Evolutionary conservation across 2,329 filamentous ascomycete genomes (phyloP), one percentile per base, ranked within the genome.

Genomic region (Colletotrichum sidae): DNA sequence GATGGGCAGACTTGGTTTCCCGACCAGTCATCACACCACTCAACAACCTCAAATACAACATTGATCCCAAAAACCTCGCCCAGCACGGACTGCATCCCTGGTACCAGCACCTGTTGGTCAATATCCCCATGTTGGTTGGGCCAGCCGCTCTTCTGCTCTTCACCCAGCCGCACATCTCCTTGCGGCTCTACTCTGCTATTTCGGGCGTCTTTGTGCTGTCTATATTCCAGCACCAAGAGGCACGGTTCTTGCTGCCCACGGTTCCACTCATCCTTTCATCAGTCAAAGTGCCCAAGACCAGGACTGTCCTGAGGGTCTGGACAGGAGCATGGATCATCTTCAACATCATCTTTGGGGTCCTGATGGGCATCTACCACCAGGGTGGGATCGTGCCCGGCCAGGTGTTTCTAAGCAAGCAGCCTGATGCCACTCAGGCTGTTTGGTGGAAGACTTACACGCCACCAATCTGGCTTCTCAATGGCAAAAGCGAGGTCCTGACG

Each of bases 361-460:
- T 95, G 51, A 94, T 94, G 90, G 92, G 92, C n/a, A 80, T 88
- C 4, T 95, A 93, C 73, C 92, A 95, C 75, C 92, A 95, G 78
- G 92, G 90, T 35, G 92, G 92, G 47, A 87, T 94, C 34, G 84
- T 95, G 1, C 90, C 92, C 0, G 88, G 88, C 7, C 92, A 95
- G 72, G 87, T 91, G 1, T 92, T 92, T 73, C 83, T 95, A 72
- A 91, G 88, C 72, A 86, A 86, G 59, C 89, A 92, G 69, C 83
- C 87, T 5, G 89, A 91, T 68, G 88, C 91, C 8, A 89, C 88
- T 2, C 84, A 90, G 39, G 90, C 90, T 4, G 83, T 92, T 55
- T 95, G 92, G 92, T 95, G 92, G 92, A 94, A 94, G 76, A 94
- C 92, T 1, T 94, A 94, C 74, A 92, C 89, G 74, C 92, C 92